Evolutionary conservation across 768 basidiomycete species (phyloP), one percentile per base, ranked within the genome.

Genomic region (Collybia sp.): DNA sequence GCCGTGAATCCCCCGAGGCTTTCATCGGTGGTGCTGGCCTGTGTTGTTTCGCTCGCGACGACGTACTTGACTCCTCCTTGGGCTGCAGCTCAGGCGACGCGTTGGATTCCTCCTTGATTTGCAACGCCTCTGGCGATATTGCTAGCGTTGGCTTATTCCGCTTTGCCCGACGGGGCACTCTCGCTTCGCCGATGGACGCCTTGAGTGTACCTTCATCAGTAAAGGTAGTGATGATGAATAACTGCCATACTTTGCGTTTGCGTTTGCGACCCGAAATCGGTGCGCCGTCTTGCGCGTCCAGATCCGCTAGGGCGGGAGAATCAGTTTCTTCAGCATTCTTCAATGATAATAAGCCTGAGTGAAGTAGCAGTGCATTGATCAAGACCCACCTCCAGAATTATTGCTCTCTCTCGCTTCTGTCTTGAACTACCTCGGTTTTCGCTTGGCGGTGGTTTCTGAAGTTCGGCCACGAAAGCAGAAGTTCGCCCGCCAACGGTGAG

Each of bases 401-500:
- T 49, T 10, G 31, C 43, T 37, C 18, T n/a, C 11, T n/a, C 30
- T 42, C 51, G 42, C 40, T 40, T 53, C 19, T 45, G 25, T 8
- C 25, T 47, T 10, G 30, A 13, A 12, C 15, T 12, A 25, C 30
- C 38, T 16, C 30, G 20, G 12, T n/a, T 12, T 34, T 12, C 39
- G 16, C 12, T 19, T 10, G 12, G 35, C 19, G 64, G 47, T 12
- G 67, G 57, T 20, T 59, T 55, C 59, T 88, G 88, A 9, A 88
- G 64, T 61, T 88, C 79, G 11, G 59, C 57, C 6, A 89, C 80
- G 53, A 74, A 83, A 12, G 88, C 88, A 2, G 86, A 86, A 6
- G 88, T 89, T 12, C 87, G 72, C 2, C 88, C 86, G 13, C 85
- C 85, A 6, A 91, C 83, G 4, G 80, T 86, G 44, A 85, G 60